Evolutionary conservation across 225 moss, liverwort and hornwort species (phyloP).

Genomic region (Pseudoscleropodium purum): DNA sequence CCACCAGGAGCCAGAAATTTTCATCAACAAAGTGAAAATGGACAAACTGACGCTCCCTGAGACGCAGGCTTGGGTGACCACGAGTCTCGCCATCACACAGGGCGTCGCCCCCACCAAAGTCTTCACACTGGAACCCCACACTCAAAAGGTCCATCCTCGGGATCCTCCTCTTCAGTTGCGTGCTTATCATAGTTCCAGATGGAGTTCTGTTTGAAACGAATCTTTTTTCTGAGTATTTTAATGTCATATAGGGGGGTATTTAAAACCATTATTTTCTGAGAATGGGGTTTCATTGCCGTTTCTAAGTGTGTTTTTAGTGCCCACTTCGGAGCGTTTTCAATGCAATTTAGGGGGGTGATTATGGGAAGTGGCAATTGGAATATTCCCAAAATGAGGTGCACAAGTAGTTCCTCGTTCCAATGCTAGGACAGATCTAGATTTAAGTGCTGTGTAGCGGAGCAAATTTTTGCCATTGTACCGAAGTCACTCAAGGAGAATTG

Average conservation of each 20-base stretch:
- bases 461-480: background rate
- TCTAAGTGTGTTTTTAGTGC: background rate
- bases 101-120: constrained; percentile 28
- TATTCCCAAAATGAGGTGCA: too few relatives aligned
- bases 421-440: too few relatives aligned
- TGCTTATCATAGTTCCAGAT: background rate
- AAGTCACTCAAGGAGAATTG: background rate
- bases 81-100: constrained; percentile 10
- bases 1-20: constrained; percentile 70
- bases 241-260: background rate
- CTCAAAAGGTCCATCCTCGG: constrained; percentile 30
- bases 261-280: background rate
- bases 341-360: background rate
- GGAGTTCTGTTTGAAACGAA: background rate
- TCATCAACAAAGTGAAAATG: constrained; percentile 54
- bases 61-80: constrained; percentile 66
- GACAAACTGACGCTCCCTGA: constrained; percentile 40
- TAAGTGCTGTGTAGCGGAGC: too few relatives aligned
- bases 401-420: too few relatives aligned
- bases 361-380: background rate
- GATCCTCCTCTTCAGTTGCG: background rate
- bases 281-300: background rate
- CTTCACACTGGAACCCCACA: constrained; percentile 52
- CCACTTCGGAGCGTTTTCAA: background rate
- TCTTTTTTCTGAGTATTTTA: background rate